A percentile compares a stretch with the other conserved stretches of the same genome.
phyloP scores from a whole-genome alignment of 495 filamentous ascomycete species.

The Parmelia sp. region DNA sequence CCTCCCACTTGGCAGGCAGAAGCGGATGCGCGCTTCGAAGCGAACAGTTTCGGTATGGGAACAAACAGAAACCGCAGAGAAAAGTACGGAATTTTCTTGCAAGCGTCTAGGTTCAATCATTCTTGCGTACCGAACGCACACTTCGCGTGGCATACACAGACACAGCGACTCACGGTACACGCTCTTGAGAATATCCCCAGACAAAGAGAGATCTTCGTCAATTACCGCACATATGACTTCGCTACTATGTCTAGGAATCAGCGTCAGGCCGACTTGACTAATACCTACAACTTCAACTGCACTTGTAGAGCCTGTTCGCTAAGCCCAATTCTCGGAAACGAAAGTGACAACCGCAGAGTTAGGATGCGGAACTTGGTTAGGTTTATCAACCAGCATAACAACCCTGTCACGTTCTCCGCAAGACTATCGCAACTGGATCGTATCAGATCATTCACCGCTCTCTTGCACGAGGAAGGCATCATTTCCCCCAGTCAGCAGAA shows the following conservation, averaged over 20 bases:
- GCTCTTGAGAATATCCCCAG: background rate
- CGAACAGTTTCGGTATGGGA: background rate
- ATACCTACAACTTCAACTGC: background rate
- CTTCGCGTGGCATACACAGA: background rate
- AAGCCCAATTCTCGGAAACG: background rate
- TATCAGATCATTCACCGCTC: background rate
- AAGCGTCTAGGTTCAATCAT: background rate
- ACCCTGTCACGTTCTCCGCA: too few species aligned
- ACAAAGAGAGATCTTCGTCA: background rate
- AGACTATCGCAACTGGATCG: background rate
- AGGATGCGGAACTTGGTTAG: too few species aligned
- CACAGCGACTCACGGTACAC: background rate
- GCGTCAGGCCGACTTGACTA: background rate
- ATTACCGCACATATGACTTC: background rate
- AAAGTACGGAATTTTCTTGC: background rate
- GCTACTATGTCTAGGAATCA: background rate
- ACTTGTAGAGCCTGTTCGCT: background rate
- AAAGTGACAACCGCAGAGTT: background rate
- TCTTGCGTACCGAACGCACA: background rate
- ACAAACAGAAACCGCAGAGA: background rate
- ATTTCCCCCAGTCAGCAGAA: background rate
- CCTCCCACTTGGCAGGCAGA: background rate
- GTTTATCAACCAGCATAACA: too few species aligned
- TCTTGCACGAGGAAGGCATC: background rate
- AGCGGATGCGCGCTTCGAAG: background rate